Evolutionary conservation across 164 flowering plant species (phyloP), one percentile per base, ranked within the genome.

Genomic region (Hamamelis virginiana): DNA sequence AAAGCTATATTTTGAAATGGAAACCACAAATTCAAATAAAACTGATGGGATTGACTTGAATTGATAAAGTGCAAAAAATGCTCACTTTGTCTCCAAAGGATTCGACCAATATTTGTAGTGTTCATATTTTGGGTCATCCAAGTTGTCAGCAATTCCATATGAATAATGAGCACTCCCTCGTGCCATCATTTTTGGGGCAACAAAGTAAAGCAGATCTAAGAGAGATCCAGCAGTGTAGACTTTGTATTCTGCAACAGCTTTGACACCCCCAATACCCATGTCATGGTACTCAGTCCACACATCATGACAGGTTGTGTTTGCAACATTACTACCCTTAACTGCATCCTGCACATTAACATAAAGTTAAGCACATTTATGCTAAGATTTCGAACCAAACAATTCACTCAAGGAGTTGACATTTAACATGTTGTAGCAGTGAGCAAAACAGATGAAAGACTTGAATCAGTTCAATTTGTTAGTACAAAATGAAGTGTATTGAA

Each of bases 181-280:
- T 21, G 81, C 78, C 96, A 92, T 90, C 96, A 92, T 82, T 77
- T 87, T 90, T n/a, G 97, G 97, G 50, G 97, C 97, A 76, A 92
- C 89, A 78, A 79, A 90, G 43, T 81, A 56, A 68, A 92, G 86
- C 69, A 92, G 75, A 76, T 92, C 96, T 71, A 85, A 51, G 22
- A 87, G 26, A 12, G 85, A 83, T 23, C 78, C 88, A 65, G 94
- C 89, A 41, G 97, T 92, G 80, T 84, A 92, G 33, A 75, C 87
- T 80, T 92, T 89, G 82, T 86, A 87, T 61, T 90, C 96, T 52
- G 83, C 84, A 65, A 90, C 85, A 41, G 97, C 91, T 70, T 84
- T 80, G 58, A 89, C 67, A 23, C 91, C 93, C 21, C 72, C 84
- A 72, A 81, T 59, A 23, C 91, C 91, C 97, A 92, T 88, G 66